These are phyloP conservation scores for Phytophthora quininea DNA, from an alignment of 352 stramenopile genomes.

Conservation along the genomic window DNA sequence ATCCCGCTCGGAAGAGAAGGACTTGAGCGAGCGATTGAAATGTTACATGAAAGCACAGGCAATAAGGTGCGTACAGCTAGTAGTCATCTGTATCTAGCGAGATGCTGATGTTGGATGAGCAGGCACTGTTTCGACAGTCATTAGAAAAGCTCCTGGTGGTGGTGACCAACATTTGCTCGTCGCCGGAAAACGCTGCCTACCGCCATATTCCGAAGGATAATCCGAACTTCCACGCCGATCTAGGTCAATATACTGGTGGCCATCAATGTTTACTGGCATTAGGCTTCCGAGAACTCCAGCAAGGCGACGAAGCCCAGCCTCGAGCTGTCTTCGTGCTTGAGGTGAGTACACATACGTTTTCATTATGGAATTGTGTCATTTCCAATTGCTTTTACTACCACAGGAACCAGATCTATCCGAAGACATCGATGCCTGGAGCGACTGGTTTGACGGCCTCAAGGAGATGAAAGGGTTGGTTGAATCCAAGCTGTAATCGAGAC, in stretches of 20 bases:
- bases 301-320: slow-evolving; percentile 40
- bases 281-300: slow-evolving; percentile 69
- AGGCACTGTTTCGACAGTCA: slow-evolving; percentile 42
- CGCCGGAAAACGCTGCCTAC: slow-evolving; percentile 72
- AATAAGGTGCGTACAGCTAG: slow-evolving; percentile 24
- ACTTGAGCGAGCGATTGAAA: slow-evolving; percentile 45
- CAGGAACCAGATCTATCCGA: slow-evolving; percentile 76
- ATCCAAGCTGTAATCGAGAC: slow-evolving; percentile 31
- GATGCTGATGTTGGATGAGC: neutral
- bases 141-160: slow-evolving; percentile 60
- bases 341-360: slow-evolving; percentile 24
- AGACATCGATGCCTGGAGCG: slow-evolving; percentile 82
- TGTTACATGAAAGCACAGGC: slow-evolving; percentile 48
- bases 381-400: slow-evolving; percentile 5
- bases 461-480: slow-evolving; percentile 60
- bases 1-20: slow-evolving; percentile 47
- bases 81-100: neutral
- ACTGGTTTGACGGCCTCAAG: slow-evolving; percentile 82
- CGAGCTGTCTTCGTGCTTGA: slow-evolving; percentile 70
- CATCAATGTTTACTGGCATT: slow-evolving; percentile 71
- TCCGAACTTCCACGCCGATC: slow-evolving; percentile 63
- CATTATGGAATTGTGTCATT: neutral
- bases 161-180: slow-evolving; percentile 68
- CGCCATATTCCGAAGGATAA: slow-evolving; percentile 82
- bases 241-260: slow-evolving; percentile 69